Evolutionary conservation across 371 early-diverging fungal species (phyloP), one percentile per base, ranked within the genome.

Genomic region (Saksenaea oblongispora): DNA sequence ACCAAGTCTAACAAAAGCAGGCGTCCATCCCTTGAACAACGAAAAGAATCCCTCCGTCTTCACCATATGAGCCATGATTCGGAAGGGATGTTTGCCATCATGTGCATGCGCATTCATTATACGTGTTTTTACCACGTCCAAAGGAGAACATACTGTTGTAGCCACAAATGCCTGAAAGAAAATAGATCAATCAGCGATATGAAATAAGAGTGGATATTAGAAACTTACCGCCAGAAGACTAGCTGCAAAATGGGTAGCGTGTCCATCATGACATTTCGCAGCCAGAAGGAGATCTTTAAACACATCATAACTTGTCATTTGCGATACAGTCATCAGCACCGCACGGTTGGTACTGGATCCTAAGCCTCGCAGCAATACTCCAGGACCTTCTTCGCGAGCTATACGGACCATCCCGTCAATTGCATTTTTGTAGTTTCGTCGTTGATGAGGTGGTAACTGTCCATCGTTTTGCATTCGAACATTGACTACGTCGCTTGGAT

Each of bases 101-200:
- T 55, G 42, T 35, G 70, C 57, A 37, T 66, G 65, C n/a, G 83
- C 81, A 67, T 87, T 90, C 95, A 96, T 95, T 47, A 94, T 84
- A 27, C 95, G 87, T 0, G 95, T 95, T 76, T 96, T 96, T 54
- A 94, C 83, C 13, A 96, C 95, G 76, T 96, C 97, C 39, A 93
- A 76, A 17, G 95, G 94, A 7, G 93, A 89, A 47, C 91, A 91
- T 0, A 87, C 87, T 3, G 97, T 95, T 0, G 97, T 96, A 4
- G 95, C 93, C 13, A 95, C 89, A 18, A 96, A 80, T 34, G 93
- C 95, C 87, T 87, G 64, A 42, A 27, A 37, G 39, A 42, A 5
- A 35, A n/a, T n/a, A n/a, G n/a, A n/a, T n/a, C n/a, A n/a, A n/a
- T n/a, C 13, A 14, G 56, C 62, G 65, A 59, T 56, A 57, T 55